Evolutionary conservation across 257 asterid species (phyloP), one percentile per base, ranked within the genome.

Genomic region (Linderniella brevidens): DNA sequence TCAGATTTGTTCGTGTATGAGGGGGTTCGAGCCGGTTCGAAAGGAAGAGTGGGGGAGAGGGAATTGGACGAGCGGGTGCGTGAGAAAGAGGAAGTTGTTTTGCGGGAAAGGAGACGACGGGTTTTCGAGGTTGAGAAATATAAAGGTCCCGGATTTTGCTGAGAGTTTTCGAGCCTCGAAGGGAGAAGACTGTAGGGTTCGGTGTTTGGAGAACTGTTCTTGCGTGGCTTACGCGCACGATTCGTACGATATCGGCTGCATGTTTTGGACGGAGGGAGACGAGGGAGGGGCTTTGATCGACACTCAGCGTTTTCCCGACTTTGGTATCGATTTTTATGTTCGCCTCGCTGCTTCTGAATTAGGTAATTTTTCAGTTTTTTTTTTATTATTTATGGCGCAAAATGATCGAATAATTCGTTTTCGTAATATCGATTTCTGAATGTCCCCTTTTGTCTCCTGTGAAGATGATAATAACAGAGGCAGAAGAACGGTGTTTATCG

Each of bases 61-160:
- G 18, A 70, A 79, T 40, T 66, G 78, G 88, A 60, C 66, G 4
- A 19, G 63, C 13, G 93, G 93, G 37, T 83, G 95, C 46, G 35
- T 29, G 19, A 74, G 86, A 48, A 57, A 56, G 56, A 50, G 14
- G 10, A n/a, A n/a, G n/a, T n/a, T n/a, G 56, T 53, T 13, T 39
- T 83, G 60, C 3, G 32, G 44, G 51, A 9, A 56, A 44, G n/a
- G n/a, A 20, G 55, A 12, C 18, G 92, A 82, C 55, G 71, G 76
- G 42, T 83, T 68, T 51, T 12, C 55, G 61, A 65, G 37, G 65
- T 75, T 74, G 35, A 47, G 48, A 19, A 54, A 8, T 45, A 25
- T 70, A 47, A 77, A 67, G 49, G 57, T 77, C 14, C 65, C 88
- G 17, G 79, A 66, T 54, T 61, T 25, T 25, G 32, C 32, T 6